Evolutionary conservation across 2,329 filamentous ascomycete species (phyloP).

Genomic region (Pseudocercospora ulei): DNA sequence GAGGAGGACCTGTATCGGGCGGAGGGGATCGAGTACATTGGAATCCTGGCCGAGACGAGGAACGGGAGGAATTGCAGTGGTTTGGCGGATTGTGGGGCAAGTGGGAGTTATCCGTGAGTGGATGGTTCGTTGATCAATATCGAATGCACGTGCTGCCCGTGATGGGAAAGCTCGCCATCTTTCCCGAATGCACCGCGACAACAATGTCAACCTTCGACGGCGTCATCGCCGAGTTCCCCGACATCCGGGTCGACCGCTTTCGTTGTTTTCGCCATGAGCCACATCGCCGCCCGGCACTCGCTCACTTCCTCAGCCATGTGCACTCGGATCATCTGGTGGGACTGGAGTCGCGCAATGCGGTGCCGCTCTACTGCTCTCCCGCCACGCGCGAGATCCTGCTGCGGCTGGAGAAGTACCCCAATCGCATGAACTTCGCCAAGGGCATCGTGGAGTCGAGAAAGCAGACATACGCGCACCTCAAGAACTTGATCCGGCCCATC

Average conservation of each 20-base stretch:
- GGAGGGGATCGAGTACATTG: constrained; percentile 36
- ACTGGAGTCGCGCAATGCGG: constrained; percentile 63
- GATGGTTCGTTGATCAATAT: too few relatives aligned
- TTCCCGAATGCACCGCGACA: constrained; percentile 12
- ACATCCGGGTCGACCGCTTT: constrained; percentile 78
- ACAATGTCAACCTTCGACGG: constrained; percentile 73
- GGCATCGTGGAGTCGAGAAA: constrained; percentile 65
- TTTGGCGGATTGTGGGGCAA: constrained; percentile 22
- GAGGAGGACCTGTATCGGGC: constrained; percentile 42
- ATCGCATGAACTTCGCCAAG: constrained; percentile 69
- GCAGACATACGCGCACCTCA: constrained; percentile 67
- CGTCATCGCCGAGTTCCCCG: constrained; percentile 63
- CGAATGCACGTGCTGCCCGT: too few relatives aligned
- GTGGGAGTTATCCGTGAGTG: constrained; percentile 7
- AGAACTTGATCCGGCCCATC: constrained; percentile 63
- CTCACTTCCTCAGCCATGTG: constrained; percentile 83
- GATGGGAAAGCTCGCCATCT: too few relatives aligned
- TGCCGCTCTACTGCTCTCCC: constrained; percentile 83
- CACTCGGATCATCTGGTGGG: constrained; percentile 84
- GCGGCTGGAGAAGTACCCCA: constrained; percentile 61
- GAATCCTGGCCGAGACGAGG: constrained; percentile 23
- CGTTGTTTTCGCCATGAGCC: constrained; percentile 36
- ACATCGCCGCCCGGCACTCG: constrained; percentile 53
- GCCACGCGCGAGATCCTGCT: constrained; percentile 72
- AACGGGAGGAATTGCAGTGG: constrained; percentile 22